Conservation (phyloP, 2,329 filamentous ascomycete species). For the Phaeosphaeria sp. region DNA sequence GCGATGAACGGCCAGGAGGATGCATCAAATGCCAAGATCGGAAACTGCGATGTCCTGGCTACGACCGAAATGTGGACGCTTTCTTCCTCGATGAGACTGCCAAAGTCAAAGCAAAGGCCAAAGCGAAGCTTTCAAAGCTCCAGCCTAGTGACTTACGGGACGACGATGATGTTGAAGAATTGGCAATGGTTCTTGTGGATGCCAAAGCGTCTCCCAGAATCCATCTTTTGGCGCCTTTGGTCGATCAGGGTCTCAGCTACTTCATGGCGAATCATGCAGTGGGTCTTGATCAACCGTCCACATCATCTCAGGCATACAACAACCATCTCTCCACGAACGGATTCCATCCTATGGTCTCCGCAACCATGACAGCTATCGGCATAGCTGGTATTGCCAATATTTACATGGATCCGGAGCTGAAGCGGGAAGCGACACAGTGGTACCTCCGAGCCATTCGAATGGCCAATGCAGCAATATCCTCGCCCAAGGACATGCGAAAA, state of each 20-base stretch:
- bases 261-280: conserved; percentile 39
- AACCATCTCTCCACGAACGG: conserved; percentile 36
- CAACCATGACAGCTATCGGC: conserved; percentile 44
- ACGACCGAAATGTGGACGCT: conserved; percentile 36
- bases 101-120: conserved; percentile 32
- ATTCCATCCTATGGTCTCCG: conserved; percentile 42
- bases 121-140: conserved; percentile 30
- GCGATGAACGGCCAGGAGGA: conserved; percentile 36
- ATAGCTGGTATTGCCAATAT: conserved; percentile 41
- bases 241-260: conserved; percentile 42
- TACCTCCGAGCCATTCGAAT: conserved; percentile 41
- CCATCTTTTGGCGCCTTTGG: conserved; percentile 26
- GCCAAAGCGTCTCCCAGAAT: conserved; percentile 15
- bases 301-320: conserved; percentile 29
- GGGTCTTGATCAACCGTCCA: conserved; percentile 37
- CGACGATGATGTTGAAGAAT: conserved; percentile 9
- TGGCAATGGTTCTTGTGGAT: conserved; percentile 6
- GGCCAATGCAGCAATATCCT: conserved; percentile 39
- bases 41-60: conserved; percentile 37
- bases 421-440: conserved; percentile 37
- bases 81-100: conserved; percentile 43
- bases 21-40: conserved; percentile 37
- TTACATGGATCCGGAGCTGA: conserved; percentile 30
- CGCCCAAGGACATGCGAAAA: conserved; percentile 28
- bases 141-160: conserved; percentile 39